phyloP scores from a whole-genome alignment of 495 filamentous ascomycete genomes.

The Trichocladium antarcticum region DNA sequence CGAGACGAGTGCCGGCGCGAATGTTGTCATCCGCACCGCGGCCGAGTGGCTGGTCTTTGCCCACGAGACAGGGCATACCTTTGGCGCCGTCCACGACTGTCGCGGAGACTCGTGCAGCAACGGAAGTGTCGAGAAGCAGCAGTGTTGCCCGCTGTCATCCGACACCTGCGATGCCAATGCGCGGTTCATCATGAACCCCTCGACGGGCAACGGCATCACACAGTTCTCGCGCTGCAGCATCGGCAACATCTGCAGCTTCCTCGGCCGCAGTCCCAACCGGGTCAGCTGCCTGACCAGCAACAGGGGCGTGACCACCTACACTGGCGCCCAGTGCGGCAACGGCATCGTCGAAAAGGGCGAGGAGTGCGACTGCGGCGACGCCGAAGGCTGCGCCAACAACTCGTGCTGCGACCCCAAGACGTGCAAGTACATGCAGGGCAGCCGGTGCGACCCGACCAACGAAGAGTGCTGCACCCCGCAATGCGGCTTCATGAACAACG shows the following conservation, averaged over 20 bases:
- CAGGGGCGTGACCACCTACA: conserved; percentile 72
- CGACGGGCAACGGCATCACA: conserved; percentile 57
- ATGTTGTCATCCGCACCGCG: conserved; percentile 75
- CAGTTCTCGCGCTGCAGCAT: conserved; percentile 79
- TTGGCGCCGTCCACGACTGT: conserved; percentile 94
- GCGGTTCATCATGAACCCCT: conserved; percentile 91
- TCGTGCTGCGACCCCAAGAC: conserved; percentile 75
- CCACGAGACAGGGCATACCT: conserved; percentile 90
- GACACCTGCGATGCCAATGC: conserved; percentile 62
- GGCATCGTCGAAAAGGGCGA: conserved; percentile 92
- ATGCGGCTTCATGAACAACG: conserved; percentile 60
- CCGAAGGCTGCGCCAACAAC: conserved; percentile 57
- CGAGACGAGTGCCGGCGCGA: conserved; percentile 69
- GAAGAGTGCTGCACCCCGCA: conserved; percentile 71
- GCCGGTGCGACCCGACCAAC: conserved; percentile 81
- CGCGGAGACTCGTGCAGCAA: conserved; percentile 52
- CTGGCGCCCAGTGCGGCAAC: conserved; percentile 81
- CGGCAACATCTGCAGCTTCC: conserved; percentile 90
- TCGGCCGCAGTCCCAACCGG: conserved; percentile 68
- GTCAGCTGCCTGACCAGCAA: conserved; percentile 71
- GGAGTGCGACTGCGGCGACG: conserved; percentile 90
- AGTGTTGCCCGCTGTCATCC: conserved; percentile 77
- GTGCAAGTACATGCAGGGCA: conserved; percentile 67
- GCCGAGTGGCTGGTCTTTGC: conserved; percentile 95
- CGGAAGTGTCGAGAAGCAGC: conserved; percentile 49